Percentiles rank a stretch among this genome's conserved stretches.
phyloP scores from a whole-genome alignment of 176 grass and related monocot genomes.

The Rhipidocladum racemiflorum region DNA sequence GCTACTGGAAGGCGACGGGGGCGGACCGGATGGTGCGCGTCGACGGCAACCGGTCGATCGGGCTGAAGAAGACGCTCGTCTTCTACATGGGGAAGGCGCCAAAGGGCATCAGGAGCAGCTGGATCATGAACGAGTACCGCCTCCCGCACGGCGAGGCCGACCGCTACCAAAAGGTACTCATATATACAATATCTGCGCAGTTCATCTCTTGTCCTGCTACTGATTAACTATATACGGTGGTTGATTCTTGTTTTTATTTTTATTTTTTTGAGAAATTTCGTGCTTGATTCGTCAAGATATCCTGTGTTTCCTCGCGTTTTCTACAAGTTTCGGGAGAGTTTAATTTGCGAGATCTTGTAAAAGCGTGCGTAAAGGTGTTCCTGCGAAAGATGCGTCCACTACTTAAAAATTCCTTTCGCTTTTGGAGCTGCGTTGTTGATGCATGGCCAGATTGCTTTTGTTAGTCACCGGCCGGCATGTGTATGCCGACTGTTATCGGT shows the following conservation, averaged over 20 bases:
- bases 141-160: constrained; percentile 66
- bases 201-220: neutral
- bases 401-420: constrained; percentile 18
- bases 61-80: constrained; percentile 98
- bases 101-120: constrained; percentile 79
- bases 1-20: constrained; percentile 90
- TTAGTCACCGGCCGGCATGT: neutral
- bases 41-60: constrained; percentile 57
- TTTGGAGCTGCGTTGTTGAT: constrained; percentile 17
- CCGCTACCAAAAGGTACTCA: constrained; percentile 73
- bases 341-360: neutral
- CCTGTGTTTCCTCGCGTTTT: neutral
- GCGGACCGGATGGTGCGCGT: constrained; percentile 69
- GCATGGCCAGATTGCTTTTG: neutral
- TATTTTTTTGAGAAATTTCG: no score
- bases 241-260: no score
- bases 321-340: neutral
- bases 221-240: neutral
- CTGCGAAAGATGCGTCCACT: neutral
- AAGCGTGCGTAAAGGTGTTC: constrained; percentile 31
- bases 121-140: constrained; percentile 99
- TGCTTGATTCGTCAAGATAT: neutral
- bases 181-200: neutral
- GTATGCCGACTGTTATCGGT: constrained; percentile 16
- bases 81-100: constrained; percentile 97